Evolutionary conservation across 1,284 basidiomycete genomes (phyloP).

Genomic region (Trametes pubescens): DNA sequence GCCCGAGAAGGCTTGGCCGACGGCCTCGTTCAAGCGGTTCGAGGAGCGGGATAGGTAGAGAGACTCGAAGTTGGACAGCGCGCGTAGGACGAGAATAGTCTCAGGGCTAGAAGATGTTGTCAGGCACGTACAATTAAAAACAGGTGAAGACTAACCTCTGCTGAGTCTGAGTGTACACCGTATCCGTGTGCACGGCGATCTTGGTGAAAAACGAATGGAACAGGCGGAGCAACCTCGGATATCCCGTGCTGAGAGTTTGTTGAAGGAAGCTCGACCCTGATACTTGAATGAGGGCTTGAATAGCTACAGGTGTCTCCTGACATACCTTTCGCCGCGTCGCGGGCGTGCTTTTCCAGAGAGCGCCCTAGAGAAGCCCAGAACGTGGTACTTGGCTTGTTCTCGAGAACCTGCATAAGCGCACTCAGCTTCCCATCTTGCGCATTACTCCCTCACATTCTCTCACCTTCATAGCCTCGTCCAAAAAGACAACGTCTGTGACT

Average conservation of each 20-base stretch:
- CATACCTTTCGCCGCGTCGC: slow-evolving; percentile 78
- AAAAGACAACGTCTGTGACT: slow-evolving; percentile 78
- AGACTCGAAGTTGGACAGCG: slow-evolving; percentile 83
- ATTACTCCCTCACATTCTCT: not conserved
- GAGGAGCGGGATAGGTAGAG: slow-evolving; percentile 88
- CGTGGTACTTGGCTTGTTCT: slow-evolving; percentile 88
- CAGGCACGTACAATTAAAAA: not conserved
- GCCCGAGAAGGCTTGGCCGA: slow-evolving; percentile 76
- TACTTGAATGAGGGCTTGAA: not conserved
- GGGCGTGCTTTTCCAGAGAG: slow-evolving; percentile 82
- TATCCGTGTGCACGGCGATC: slow-evolving; percentile 94
- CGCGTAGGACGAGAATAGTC: slow-evolving; percentile 86
- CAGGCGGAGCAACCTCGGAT: slow-evolving; percentile 85
- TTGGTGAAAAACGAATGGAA: slow-evolving; percentile 97
- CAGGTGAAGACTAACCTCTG: slow-evolving; percentile 70
- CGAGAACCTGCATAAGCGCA: slow-evolving; percentile 61
- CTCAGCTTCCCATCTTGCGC: not conserved
- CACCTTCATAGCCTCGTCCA: slow-evolving; percentile 93
- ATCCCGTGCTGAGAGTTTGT: slow-evolving; percentile 85
- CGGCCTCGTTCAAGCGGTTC: slow-evolving; percentile 80
- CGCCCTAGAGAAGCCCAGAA: slow-evolving; percentile 91
- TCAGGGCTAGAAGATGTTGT: slow-evolving; percentile 71
- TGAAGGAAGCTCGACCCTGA: slow-evolving; percentile 85
- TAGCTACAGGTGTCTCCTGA: slow-evolving; percentile 5
- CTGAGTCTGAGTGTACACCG: slow-evolving; percentile 80